Evolutionary conservation across 2,329 filamentous ascomycete species (phyloP).

Genomic region (Pseudophaeomoniella oleicola): DNA sequence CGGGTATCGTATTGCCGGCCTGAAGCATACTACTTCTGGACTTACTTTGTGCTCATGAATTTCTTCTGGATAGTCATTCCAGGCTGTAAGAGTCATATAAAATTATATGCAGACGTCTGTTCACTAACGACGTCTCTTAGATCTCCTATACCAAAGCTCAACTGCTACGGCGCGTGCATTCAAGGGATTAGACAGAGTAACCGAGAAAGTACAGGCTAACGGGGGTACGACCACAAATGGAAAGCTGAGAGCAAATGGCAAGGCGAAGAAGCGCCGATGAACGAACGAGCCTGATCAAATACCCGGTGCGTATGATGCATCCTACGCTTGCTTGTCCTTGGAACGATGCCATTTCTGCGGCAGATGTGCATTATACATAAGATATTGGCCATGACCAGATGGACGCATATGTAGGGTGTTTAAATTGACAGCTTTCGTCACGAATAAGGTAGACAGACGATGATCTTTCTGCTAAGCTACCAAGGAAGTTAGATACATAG

Average conservation of each 20-base stretch:
- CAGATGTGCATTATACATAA: too few species aligned
- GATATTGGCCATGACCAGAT: too few species aligned
- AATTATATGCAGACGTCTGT: not conserved
- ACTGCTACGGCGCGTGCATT: constrained; percentile 12
- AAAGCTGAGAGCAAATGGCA: not conserved
- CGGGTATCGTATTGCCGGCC: constrained; percentile 43
- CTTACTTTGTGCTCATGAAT: constrained; percentile 53
- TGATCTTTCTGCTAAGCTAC: too few species aligned
- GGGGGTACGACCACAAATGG: constrained; percentile 4
- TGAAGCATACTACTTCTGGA: constrained; percentile 50
- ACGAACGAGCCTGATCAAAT: too few species aligned
- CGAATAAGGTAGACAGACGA: too few species aligned
- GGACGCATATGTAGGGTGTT: too few species aligned
- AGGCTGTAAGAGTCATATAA: constrained; percentile 31
- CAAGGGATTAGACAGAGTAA: constrained; percentile 16
- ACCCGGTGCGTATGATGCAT: too few species aligned
- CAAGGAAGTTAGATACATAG: too few species aligned
- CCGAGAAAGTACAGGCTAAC: constrained; percentile 12
- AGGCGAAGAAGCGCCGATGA: not conserved
- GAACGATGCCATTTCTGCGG: too few species aligned
- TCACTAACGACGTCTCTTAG: constrained; percentile 2
- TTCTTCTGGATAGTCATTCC: constrained; percentile 52
- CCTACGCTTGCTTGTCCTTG: too few species aligned
- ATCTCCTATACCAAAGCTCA: constrained; percentile 7
- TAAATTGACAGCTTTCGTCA: too few species aligned